A percentile compares a stretch with the other conserved stretches of the same genome.
Evolutionary conservation across 768 basidiomycete genomes (phyloP).

Genomic region (Leccinum disarticulatum): DNA sequence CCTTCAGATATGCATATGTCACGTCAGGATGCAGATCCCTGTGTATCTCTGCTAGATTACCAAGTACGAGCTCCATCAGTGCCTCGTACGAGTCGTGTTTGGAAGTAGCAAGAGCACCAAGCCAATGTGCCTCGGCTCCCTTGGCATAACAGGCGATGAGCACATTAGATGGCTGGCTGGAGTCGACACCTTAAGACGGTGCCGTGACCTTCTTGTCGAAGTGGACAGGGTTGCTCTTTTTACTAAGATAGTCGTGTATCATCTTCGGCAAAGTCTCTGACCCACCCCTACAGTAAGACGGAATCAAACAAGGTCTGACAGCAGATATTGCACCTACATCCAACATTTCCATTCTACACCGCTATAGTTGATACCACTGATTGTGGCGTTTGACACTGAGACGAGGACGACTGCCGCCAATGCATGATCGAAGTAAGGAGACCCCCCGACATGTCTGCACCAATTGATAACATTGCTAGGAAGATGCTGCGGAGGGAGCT

Average conservation of each 20-base stretch:
- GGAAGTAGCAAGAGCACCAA: background rate
- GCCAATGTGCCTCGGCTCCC: background rate
- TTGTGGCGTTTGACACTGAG: too few relatives aligned
- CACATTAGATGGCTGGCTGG: background rate
- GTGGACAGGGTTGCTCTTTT: too few relatives aligned
- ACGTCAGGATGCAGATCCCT: background rate
- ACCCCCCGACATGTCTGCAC: background rate
- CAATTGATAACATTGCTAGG: constrained; percentile 30
- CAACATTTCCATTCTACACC: background rate
- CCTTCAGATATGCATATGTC: too few relatives aligned
- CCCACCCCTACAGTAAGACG: background rate
- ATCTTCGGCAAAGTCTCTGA: background rate
- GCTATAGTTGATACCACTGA: too few relatives aligned
- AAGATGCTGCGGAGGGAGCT: constrained; percentile 17
- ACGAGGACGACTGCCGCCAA: too few relatives aligned
- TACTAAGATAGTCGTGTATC: background rate
- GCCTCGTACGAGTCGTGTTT: background rate
- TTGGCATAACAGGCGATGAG: background rate
- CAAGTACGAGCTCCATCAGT: background rate
- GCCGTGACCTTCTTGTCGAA: too few relatives aligned
- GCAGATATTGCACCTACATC: background rate
- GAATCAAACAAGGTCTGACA: background rate
- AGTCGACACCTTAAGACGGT: background rate
- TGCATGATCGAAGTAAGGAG: background rate
- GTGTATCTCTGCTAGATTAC: background rate